These are phyloP conservation scores for Pythium diclinum DNA, from an alignment of 352 stramenopile genomes.

Conservation along the genomic window DNA sequence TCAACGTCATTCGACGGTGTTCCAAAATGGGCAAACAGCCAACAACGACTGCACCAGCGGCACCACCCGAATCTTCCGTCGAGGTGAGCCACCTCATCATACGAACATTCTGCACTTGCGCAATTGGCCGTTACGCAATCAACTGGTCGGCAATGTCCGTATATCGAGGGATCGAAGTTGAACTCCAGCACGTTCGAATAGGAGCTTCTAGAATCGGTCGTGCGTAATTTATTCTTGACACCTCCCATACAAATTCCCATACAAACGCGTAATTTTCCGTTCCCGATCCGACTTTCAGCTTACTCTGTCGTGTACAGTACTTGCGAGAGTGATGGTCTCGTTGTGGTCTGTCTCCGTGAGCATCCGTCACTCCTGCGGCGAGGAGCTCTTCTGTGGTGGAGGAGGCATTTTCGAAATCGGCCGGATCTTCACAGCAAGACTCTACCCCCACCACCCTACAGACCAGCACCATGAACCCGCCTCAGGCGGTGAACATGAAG, in stretches of 20 bases:
- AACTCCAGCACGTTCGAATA: conserved; percentile 12
- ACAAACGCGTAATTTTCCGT: conserved; percentile 7
- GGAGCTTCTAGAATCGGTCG: conserved; percentile 22
- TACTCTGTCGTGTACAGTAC: conserved; percentile 19
- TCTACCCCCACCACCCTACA: neutral
- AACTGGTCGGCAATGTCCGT: conserved; percentile 5
- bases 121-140: conserved; percentile 4
- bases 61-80: conserved; percentile 23
- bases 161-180: conserved; percentile 8
- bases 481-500: conserved; percentile 60
- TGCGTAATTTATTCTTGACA: conserved; percentile 11
- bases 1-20: neutral
- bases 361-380: conserved; percentile 11
- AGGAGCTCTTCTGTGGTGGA: conserved; percentile 22
- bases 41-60: neutral
- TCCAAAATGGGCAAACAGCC: conserved; percentile 4
- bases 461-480: conserved; percentile 59
- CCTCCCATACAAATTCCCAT: conserved; percentile 4
- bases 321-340: conserved; percentile 19
- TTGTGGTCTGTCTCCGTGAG: neutral
- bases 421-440: conserved; percentile 27
- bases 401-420: conserved; percentile 30
- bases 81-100: neutral
- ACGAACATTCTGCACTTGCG: neutral
- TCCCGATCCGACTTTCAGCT: neutral